Base-by-base conservation (phyloP, 805 yeast species). In the Lipomyces lipofer region DNA sequence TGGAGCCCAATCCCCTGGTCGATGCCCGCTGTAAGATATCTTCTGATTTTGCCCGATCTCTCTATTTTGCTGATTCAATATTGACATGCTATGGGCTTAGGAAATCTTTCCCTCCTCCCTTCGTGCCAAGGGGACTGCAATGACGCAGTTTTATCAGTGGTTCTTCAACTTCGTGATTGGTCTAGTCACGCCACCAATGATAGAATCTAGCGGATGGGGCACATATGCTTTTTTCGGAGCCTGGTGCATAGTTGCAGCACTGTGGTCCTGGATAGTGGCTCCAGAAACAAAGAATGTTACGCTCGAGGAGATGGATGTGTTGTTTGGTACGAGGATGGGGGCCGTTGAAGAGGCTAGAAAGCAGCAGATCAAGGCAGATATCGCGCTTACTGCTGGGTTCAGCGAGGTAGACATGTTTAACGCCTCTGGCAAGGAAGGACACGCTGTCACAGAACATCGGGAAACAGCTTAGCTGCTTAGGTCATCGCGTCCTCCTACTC, bases 91-190 rank as follows among this genome's bases (percentile, higher is more conserved):
- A 44, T 78, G 83, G 70, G 77, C 83, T 66, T 79, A 86, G 13
- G 89, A 84, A 69, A 75, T 84, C 51, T 83, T 69, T 62, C 85
- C 80, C 75, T 73, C 80, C 49, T 76, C 84, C 72, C 80, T 83
- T 64, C 80, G 90, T 74, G 85, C 88, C 52, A 78, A 84, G 62
- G 84, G 85, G 50, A 74, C 84, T n/a, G 74, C 84, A 17, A 71
- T 79, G 36, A 73, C 81, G 21, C 81, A 88, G 3, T 75, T 86
- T 62, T 80, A 85, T 49, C 84, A 84, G 75, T 84, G 88, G 88
- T 9, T 42, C 53, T 77, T 77, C 65, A 84, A 84, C 80, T 61
- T 59, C 47, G 43, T 49, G 33, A 51, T 60, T 19, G 64, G 47
- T 4, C 70, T 78, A 56, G 77, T 79, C 38, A 82, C 79, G 29